A percentile compares a stretch with the other conserved stretches of the same genome.
Conservation (phyloP, 345 rosid genomes). For the Eucalyptus tenuipes region DNA sequence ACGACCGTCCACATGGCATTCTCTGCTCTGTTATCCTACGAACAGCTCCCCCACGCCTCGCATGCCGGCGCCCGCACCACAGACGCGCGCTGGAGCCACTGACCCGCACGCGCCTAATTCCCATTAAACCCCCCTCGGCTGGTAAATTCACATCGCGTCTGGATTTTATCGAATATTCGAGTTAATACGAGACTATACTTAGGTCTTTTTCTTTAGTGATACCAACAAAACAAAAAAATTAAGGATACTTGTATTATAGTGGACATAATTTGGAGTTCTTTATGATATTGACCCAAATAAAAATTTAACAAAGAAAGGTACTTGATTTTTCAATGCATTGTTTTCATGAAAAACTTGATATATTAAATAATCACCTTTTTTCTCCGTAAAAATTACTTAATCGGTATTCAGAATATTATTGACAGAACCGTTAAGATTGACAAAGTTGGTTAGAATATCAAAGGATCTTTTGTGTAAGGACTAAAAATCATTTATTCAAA, state of each 20-base stretch:
- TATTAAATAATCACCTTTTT: neutral
- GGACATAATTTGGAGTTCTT: neutral
- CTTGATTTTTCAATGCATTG: neutral
- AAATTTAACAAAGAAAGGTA: too few relatives aligned
- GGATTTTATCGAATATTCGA: neutral
- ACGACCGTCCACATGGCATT: neutral
- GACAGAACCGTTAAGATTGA: rapidly evolving
- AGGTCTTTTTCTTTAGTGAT: neutral
- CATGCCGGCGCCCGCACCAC: neutral
- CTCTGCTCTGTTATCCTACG: neutral
- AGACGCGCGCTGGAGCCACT: neutral
- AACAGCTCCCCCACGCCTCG: neutral
- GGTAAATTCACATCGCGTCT: neutral
- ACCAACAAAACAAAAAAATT: rapidly evolving
- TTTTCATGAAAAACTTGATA: too few relatives aligned
- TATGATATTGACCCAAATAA: rapidly evolving
- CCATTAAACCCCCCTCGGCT: too few relatives aligned
- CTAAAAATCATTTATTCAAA: neutral
- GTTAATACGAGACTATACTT: neutral
- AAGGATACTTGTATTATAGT: rapidly evolving
- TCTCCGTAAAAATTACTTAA: too few relatives aligned
- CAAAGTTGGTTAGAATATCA: too few relatives aligned
- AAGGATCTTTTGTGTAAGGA: neutral
- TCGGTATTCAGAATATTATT: too few relatives aligned
- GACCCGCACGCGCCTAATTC: neutral